Base-by-base conservation (phyloP, 306 rosid genomes). In the Prinsepia uniflora region DNA sequence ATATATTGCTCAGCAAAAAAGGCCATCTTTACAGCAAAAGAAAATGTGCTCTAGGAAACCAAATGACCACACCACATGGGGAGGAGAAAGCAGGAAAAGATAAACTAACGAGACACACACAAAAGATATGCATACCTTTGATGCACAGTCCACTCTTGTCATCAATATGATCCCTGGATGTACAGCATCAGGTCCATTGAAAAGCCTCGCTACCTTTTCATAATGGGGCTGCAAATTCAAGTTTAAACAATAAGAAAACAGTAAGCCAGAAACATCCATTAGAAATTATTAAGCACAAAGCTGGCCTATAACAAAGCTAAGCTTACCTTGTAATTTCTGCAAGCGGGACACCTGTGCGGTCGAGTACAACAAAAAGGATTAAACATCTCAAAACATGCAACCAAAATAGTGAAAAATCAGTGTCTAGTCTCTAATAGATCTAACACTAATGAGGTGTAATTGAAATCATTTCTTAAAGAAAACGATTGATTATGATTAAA, bases 131-230 rank as follows among this genome's bases (percentile, higher is more conserved):
- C 54, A 77, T 82, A 91, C 99, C 96, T 91, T 89, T 13, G 72
- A 66, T 43, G 95, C 99, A 80, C 99, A 94, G 69, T 94, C 99
- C n/a, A 94, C 96, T 79, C 99, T 86, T 43, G 96, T 76, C 99
- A 94, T 84, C 75, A 94, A 66, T 66, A 94, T 36, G 36, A 86
- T 84, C 78, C 99, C 99, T 0, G 99, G 99, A 81, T 94, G 92
- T 70, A 89, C 97, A 57, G 97, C 97, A 74, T 83, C 84, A 10
- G 95, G 92, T 75, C 99, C 99, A 81, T 91, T 94, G 77, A 94
- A 94, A 81, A 94, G 90, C 90, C 90, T 89, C 1, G 99, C 99
- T 40, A 94, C 97, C 83, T 82, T 94, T 81, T 94, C 99, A 47
- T 89, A 94, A 36, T 94, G 96, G 45, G 96, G 95, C 99, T 94